Percentiles rank a stretch among this genome's conserved stretches.
phyloP scores from a whole-genome alignment of 148 eudicot genomes.

The Rhododendron griersonianum region DNA sequence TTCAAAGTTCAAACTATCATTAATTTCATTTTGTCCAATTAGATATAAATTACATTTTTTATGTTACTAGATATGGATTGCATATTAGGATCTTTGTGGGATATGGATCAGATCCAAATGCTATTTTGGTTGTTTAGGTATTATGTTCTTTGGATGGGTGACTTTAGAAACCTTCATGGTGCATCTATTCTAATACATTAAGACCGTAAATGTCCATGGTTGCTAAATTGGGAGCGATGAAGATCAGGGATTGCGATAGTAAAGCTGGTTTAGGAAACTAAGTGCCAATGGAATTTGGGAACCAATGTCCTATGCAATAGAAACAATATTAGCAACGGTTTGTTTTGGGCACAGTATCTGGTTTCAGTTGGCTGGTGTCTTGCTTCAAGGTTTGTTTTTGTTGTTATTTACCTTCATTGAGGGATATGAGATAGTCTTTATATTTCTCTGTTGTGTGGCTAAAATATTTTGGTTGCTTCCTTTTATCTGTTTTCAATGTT shows the following conservation, averaged over 20 bases:
- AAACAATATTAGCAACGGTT: conserved; percentile 15
- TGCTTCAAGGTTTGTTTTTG: conserved; percentile 16
- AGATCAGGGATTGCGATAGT: conserved; percentile 68
- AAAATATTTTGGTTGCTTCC: conserved; percentile 23
- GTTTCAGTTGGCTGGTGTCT: conserved; percentile 13
- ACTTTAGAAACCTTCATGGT: conserved; percentile 46
- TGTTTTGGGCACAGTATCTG: conserved; percentile 31
- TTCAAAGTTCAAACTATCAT: conserved; percentile 7
- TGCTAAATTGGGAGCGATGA: conserved; percentile 67
- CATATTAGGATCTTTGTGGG: conserved; percentile 73
- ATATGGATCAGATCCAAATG: conserved; percentile 43
- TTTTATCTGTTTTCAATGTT: conserved; percentile 32
- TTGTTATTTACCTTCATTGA: background rate
- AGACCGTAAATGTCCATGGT: conserved; percentile 62
- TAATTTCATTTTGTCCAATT: too few species aligned
- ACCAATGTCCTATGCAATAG: conserved; percentile 24
- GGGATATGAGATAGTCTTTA: background rate
- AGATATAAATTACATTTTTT: background rate
- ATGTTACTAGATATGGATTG: conserved; percentile 71
- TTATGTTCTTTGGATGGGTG: conserved; percentile 27
- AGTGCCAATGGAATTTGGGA: conserved; percentile 49
- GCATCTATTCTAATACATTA: conserved; percentile 41
- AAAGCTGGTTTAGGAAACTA: conserved; percentile 71
- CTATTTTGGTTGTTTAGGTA: conserved; percentile 37
- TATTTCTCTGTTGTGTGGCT: conserved; percentile 5